Evolutionary conservation across 2,329 filamentous ascomycete species (phyloP).

Genomic region (Neurospora sp.): DNA sequence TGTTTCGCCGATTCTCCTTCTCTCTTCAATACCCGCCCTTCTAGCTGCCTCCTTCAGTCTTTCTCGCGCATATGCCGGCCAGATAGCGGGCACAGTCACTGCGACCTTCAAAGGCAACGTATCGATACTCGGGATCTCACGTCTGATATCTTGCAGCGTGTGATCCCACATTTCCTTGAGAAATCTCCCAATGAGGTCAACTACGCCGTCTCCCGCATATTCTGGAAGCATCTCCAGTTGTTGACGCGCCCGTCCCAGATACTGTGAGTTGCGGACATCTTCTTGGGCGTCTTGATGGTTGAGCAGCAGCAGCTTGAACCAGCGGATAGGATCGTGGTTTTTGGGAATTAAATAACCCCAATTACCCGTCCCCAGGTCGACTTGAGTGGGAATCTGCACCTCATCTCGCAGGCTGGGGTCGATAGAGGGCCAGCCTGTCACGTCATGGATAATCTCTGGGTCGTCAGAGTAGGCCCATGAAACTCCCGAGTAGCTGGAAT

Average conservation of each 20-base stretch:
- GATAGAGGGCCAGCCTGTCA: constrained; percentile 4
- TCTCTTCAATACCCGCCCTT: not conserved
- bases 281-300: constrained; percentile 1
- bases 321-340: constrained; percentile 5
- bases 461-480: constrained; percentile 4
- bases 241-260: constrained; percentile 1
- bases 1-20: not conserved
- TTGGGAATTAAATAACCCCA: constrained; percentile 6
- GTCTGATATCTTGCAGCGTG: not conserved
- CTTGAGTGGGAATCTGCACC: constrained; percentile 4
- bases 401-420: not conserved
- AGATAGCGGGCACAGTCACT: constrained; percentile 9
- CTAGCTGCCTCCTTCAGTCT: constrained; percentile 5
- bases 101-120: constrained; percentile 6
- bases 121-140: not conserved
- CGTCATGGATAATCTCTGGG: constrained; percentile 4
- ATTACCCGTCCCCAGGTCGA: constrained; percentile 3
- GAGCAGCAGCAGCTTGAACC: constrained; percentile 10
- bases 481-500: constrained; percentile 3
- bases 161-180: constrained; percentile 4
- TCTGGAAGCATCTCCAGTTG: not conserved
- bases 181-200: not conserved
- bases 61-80: constrained; percentile 5
- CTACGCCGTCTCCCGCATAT: not conserved
- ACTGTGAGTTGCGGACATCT: not conserved